A percentile compares a stretch with the other conserved stretches of the same genome.
phyloP scores from a whole-genome alignment of 495 filamentous ascomycete species.

The Annulohypoxylon maeteangense region DNA sequence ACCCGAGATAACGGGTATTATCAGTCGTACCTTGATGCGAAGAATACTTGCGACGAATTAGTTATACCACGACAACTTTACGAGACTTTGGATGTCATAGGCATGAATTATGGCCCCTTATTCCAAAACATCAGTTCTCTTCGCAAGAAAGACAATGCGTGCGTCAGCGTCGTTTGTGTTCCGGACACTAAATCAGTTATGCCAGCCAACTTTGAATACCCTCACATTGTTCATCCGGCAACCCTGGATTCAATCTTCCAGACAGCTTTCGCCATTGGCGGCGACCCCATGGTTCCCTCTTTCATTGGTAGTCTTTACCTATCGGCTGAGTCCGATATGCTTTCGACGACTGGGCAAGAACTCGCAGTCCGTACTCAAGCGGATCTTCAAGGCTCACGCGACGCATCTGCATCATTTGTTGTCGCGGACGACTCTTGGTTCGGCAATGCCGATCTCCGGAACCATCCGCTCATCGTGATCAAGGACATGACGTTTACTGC shows the following conservation, averaged over 20 bases:
- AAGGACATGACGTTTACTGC: conserved; percentile 38
- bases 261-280: conserved; percentile 34
- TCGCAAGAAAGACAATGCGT: conserved; percentile 20
- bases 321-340: conserved; percentile 11
- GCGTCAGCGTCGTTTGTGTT: conserved; percentile 37
- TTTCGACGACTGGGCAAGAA: conserved; percentile 14
- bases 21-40: conserved; percentile 12
- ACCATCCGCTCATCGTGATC: conserved; percentile 16
- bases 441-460: not conserved
- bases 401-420: conserved; percentile 29
- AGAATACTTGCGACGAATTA: conserved; percentile 26
- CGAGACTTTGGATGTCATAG: conserved; percentile 46
- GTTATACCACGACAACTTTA: conserved; percentile 45
- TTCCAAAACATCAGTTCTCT: conserved; percentile 53
- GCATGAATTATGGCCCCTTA: conserved; percentile 58
- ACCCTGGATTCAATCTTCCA: conserved; percentile 51
- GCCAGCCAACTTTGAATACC: conserved; percentile 54
- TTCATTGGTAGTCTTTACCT: conserved; percentile 41
- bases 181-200: conserved; percentile 55
- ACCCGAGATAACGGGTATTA: not conserved
- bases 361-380: conserved; percentile 22
- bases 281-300: conserved; percentile 40
- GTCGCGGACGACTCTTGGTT: conserved; percentile 32
- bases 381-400: conserved; percentile 12
- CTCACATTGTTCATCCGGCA: conserved; percentile 57